Percentiles rank a stretch among this genome's conserved stretches.
Conservation (phyloP, 352 stramenopile genomes). For the Pythium utonaiense region DNA sequence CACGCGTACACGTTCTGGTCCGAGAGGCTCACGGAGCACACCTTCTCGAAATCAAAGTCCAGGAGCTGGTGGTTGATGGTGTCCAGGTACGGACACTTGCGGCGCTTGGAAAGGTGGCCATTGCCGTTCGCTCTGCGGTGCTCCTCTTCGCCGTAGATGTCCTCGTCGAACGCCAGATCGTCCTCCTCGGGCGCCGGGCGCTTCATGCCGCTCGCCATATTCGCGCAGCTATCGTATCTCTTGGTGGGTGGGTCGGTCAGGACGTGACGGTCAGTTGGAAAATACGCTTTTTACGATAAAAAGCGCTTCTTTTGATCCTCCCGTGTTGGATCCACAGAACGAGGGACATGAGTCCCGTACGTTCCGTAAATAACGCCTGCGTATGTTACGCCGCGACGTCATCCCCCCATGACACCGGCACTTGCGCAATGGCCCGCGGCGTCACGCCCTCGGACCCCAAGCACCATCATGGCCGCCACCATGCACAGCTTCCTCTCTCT, state of each 20-base stretch:
- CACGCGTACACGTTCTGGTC: conserved; percentile 98
- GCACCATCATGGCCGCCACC: not conserved
- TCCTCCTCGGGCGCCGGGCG: conserved; percentile 30
- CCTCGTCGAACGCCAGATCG: conserved; percentile 13
- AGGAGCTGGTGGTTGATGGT: conserved; percentile 97
- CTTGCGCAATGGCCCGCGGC: conserved; percentile 1
- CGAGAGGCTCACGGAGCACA: conserved; percentile 94
- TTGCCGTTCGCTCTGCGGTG: conserved; percentile 6
- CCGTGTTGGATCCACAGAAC: not conserved
- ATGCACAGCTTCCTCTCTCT: not conserved
- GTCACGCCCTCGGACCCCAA: not conserved
- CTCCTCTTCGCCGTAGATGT: conserved; percentile 7
- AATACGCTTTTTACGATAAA: not conserved
- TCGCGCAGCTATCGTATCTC: not conserved
- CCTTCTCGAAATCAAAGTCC: conserved; percentile 99
- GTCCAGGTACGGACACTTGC: conserved; percentile 98
- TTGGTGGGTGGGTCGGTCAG: not conserved
- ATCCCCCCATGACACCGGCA: not conserved
- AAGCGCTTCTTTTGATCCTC: not conserved
- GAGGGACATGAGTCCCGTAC: not conserved
- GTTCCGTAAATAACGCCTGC: conserved; percentile 10
- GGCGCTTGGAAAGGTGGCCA: conserved; percentile 43
- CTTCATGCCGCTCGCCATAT: conserved; percentile 35
- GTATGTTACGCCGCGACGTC: conserved; percentile 1
- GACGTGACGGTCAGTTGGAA: not conserved